phyloP scores from a whole-genome alignment of 2,329 filamentous ascomycete species.

The Rhinocladiella similis region DNA sequence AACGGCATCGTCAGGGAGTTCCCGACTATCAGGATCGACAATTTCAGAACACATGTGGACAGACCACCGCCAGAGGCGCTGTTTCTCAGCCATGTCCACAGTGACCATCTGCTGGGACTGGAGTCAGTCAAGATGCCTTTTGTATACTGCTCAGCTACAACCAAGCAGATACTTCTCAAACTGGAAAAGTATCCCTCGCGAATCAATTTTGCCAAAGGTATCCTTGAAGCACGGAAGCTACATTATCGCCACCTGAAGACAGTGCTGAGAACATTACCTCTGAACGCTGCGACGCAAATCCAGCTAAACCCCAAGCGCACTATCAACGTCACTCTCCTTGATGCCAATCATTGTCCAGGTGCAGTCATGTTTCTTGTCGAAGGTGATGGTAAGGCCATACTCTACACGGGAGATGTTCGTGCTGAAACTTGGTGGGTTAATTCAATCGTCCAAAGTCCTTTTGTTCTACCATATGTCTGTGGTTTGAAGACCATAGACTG shows the following conservation, averaged over 20 bases:
- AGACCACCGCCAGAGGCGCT: constrained; percentile 70
- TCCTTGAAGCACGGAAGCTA: constrained; percentile 71
- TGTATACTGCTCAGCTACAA: constrained; percentile 86
- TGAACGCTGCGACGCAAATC: constrained; percentile 75
- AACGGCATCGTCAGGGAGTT: constrained; percentile 73
- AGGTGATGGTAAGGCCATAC: constrained; percentile 66
- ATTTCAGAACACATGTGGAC: constrained; percentile 64
- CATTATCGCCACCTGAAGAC: constrained; percentile 75
- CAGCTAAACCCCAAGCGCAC: constrained; percentile 67
- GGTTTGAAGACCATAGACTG: constrained; percentile 70
- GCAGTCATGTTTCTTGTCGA: constrained; percentile 93
- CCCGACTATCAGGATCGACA: constrained; percentile 79
- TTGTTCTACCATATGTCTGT: constrained; percentile 70
- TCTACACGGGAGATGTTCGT: constrained; percentile 89
- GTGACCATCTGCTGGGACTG: constrained; percentile 80
- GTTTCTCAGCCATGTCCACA: constrained; percentile 91
- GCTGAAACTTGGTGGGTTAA: constrained; percentile 85
- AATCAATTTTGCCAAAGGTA: constrained; percentile 75
- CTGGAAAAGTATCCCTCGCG: constrained; percentile 78
- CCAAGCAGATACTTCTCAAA: constrained; percentile 73
- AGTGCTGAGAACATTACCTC: constrained; percentile 74
- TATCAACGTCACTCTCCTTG: constrained; percentile 81
- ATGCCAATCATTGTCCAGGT: constrained; percentile 90
- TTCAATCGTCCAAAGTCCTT: constrained; percentile 67
- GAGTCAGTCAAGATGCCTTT: constrained; percentile 77